These are phyloP conservation scores for Mycogone perniciosa DNA, from an alignment of 2,329 filamentous ascomycete species.

Conservation along the genomic window DNA sequence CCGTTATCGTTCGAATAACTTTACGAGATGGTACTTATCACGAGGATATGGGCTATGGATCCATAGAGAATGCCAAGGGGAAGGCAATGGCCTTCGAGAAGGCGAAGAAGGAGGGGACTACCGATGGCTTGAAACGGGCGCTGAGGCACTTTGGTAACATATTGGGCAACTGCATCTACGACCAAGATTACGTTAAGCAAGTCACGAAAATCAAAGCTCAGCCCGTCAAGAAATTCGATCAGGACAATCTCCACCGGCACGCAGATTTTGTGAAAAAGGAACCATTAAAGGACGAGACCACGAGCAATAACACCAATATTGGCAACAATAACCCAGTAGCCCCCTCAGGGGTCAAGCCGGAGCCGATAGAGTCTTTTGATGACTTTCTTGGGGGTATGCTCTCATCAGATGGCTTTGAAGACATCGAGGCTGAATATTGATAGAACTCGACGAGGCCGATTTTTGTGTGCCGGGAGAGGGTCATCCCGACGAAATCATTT, in stretches of 20 bases:
- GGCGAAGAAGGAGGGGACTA: conserved; percentile 96
- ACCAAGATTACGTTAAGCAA: conserved; percentile 85
- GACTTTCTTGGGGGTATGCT: conserved; percentile 44
- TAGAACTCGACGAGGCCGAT: conserved; percentile 71
- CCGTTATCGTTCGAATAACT: conserved; percentile 85
- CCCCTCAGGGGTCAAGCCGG: conserved; percentile 21
- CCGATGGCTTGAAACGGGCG: conserved; percentile 85
- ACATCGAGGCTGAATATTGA: conserved; percentile 32
- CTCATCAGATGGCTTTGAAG: conserved; percentile 31
- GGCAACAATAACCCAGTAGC: conserved; percentile 3
- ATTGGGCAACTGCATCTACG: conserved; percentile 96
- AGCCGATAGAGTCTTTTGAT: conserved; percentile 42
- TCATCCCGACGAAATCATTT: conserved; percentile 69
- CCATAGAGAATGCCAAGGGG: conserved; percentile 91
- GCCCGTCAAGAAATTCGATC: conserved; percentile 66
- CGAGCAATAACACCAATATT: neutral
- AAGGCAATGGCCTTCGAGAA: conserved; percentile 97
- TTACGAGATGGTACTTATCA: conserved; percentile 92
- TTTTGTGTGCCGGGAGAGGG: conserved; percentile 63
- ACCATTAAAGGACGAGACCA: conserved; percentile 23
- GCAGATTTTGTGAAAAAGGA: conserved; percentile 64
- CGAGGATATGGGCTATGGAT: conserved; percentile 94
- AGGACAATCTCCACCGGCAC: conserved; percentile 75
- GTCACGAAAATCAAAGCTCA: conserved; percentile 83
- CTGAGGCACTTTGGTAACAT: conserved; percentile 92